A percentile compares a stretch with the other conserved stretches of the same genome.
Evolutionary conservation across 805 yeast genomes (phyloP).

Genomic region (Spathaspora passalidarum): DNA sequence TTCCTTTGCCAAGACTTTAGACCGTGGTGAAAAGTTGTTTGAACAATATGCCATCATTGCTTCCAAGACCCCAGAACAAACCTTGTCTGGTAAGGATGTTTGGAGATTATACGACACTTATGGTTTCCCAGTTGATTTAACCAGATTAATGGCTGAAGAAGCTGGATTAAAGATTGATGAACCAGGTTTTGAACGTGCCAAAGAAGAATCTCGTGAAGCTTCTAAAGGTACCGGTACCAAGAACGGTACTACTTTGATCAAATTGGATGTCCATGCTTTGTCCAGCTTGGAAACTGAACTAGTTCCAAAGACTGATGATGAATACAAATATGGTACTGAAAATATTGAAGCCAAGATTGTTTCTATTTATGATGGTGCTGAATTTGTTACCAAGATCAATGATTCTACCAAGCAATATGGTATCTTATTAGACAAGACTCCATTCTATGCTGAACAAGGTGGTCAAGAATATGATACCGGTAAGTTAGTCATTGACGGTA

Average conservation of each 20-base stretch:
- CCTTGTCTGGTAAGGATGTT: conserved; percentile 88
- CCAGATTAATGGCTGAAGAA: conserved; percentile 98
- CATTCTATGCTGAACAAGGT: conserved; percentile 98
- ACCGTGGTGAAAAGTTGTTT: conserved; percentile 95
- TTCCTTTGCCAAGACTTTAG: conserved; percentile 91
- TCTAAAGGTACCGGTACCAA: conserved; percentile 81
- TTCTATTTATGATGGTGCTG: conserved; percentile 65
- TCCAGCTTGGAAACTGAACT: conserved; percentile 62
- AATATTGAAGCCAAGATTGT: conserved; percentile 67
- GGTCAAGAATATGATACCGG: conserved; percentile 98
- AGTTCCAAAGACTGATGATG: conserved; percentile 81
- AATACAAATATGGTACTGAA: conserved; percentile 68
- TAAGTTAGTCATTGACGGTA: conserved; percentile 82
- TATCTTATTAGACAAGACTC: conserved; percentile 80
- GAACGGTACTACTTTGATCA: conserved; percentile 57
- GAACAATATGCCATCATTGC: conserved; percentile 90
- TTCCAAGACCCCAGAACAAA: conserved; percentile 66
- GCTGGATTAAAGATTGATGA: conserved; percentile 91
- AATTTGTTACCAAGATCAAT: conserved; percentile 49
- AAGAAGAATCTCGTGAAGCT: conserved; percentile 86
- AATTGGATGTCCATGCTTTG: conserved; percentile 88
- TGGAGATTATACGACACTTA: conserved; percentile 98
- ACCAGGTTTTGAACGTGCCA: conserved; percentile 87
- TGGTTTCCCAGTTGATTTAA: conserved; percentile 98
- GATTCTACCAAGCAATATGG: conserved; percentile 57